phyloP scores from a whole-genome alignment of 2,329 filamentous ascomycete genomes.

The Colletotrichum horii region DNA sequence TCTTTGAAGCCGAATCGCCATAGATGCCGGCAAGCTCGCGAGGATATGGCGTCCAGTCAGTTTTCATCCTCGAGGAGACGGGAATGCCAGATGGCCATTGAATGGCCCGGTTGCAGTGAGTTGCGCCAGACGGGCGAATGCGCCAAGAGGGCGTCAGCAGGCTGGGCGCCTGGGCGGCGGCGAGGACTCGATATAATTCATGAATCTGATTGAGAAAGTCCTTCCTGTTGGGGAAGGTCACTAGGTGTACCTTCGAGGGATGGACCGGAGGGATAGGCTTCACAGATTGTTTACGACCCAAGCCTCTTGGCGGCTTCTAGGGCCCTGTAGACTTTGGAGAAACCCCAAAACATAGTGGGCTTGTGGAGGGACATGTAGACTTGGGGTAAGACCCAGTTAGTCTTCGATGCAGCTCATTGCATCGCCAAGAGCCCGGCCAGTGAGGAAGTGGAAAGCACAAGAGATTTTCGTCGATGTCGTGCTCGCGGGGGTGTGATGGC shows the following conservation, averaged over 20 bases:
- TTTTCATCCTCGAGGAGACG: not conserved
- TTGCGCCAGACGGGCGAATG: not conserved
- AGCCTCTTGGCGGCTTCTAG: not conserved
- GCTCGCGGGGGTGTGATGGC: constrained; percentile 14
- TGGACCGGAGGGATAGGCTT: not conserved
- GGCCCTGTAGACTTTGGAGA: not conserved
- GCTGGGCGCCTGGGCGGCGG: constrained; percentile 7
- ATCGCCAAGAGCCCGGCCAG: not conserved
- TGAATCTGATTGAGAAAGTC: not conserved
- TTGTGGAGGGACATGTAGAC: not conserved
- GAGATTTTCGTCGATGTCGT: constrained; percentile 10
- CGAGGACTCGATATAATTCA: not conserved
- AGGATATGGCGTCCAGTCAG: not conserved
- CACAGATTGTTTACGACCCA: not conserved
- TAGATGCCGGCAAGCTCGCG: constrained; percentile 6
- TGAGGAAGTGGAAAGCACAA: not conserved
- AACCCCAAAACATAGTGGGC: not conserved
- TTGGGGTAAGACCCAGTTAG: not conserved
- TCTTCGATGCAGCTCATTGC: not conserved
- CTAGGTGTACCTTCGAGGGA: not conserved
- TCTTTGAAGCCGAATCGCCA: not conserved
- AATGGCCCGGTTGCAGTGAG: not conserved
- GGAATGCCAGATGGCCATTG: not conserved
- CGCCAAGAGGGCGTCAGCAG: constrained; percentile 19
- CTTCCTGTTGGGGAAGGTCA: constrained; percentile 15